Conservation (phyloP, 1,284 basidiomycete species). For the Microbotryum violaceum region DNA sequence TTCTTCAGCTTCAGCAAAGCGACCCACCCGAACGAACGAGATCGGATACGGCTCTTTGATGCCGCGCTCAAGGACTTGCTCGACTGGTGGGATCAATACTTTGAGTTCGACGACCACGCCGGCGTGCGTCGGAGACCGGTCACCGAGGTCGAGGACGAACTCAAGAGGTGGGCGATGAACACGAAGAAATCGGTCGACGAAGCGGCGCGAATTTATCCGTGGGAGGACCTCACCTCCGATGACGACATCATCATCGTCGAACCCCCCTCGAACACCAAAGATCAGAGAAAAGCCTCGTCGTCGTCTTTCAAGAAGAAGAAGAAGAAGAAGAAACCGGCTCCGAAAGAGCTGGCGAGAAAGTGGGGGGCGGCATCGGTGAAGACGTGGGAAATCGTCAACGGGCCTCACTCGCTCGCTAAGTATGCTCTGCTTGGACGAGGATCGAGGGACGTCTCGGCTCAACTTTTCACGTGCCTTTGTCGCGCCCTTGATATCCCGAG, state of each 20-base stretch:
- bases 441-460: constrained; percentile 77
- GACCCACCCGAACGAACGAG: constrained; percentile 66
- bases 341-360: too few species aligned
- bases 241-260: too few species aligned
- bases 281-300: too few species aligned
- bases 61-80: constrained; percentile 62
- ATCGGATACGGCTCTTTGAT: constrained; percentile 78
- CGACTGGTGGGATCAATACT: constrained; percentile 68
- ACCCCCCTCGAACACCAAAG: not conserved
- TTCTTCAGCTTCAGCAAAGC: constrained; percentile 73
- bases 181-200: not conserved
- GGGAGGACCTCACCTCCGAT: too few species aligned
- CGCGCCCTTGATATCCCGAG: constrained; percentile 79
- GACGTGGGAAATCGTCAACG: not conserved
- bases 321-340: not conserved
- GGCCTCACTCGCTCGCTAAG: not conserved
- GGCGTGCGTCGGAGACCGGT: constrained; percentile 7
- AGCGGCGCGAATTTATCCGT: constrained; percentile 18
- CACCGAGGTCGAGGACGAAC: constrained; percentile 18
- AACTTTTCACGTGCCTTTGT: constrained; percentile 85
- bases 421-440: constrained; percentile 47
- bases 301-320: not conserved
- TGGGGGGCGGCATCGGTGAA: not conserved
- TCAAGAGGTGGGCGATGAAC: constrained; percentile 20
- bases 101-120: constrained; percentile 49